These are phyloP conservation scores for Penicillium sp. DNA, from an alignment of 2,329 filamentous ascomycete species.

Conservation along the genomic window DNA sequence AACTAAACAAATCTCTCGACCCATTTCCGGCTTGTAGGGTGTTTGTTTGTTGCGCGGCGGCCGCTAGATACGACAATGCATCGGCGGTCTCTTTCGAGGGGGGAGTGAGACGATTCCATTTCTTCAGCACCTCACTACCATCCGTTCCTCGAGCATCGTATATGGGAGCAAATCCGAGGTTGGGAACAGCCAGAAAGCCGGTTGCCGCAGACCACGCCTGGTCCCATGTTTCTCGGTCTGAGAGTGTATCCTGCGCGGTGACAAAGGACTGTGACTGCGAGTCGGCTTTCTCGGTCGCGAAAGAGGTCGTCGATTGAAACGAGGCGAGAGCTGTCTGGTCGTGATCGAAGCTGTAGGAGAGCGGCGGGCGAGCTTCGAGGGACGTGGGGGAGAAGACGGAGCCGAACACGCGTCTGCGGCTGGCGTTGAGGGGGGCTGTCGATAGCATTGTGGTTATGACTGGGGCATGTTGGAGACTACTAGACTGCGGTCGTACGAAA, in stretches of 20 bases:
- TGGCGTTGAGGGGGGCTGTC: conserved; percentile 28
- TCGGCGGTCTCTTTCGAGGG: conserved; percentile 36
- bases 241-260: conserved; percentile 14
- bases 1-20: conserved; percentile 41
- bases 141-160: conserved; percentile 27
- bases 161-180: conserved; percentile 38
- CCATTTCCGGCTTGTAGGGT: conserved; percentile 9
- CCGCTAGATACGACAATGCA: conserved; percentile 39
- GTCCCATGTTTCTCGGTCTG: conserved; percentile 43
- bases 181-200: conserved; percentile 43
- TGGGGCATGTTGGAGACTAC: conserved; percentile 17
- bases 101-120: conserved; percentile 34
- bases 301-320: conserved; percentile 21
- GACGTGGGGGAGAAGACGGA: conserved; percentile 49
- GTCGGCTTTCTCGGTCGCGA: conserved; percentile 21
- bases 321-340: conserved; percentile 19
- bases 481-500: too few relatives aligned
- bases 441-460: conserved; percentile 29
- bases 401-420: conserved; percentile 47
- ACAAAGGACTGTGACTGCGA: conserved; percentile 11
- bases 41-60: conserved; percentile 6
- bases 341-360: conserved; percentile 28
- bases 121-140: conserved; percentile 32
- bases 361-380: conserved; percentile 36
- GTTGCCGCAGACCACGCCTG: conserved; percentile 48